These are phyloP conservation scores for Dunaliella sp. DNA, from an alignment of 139 green algal species.

Conservation along the genomic window DNA sequence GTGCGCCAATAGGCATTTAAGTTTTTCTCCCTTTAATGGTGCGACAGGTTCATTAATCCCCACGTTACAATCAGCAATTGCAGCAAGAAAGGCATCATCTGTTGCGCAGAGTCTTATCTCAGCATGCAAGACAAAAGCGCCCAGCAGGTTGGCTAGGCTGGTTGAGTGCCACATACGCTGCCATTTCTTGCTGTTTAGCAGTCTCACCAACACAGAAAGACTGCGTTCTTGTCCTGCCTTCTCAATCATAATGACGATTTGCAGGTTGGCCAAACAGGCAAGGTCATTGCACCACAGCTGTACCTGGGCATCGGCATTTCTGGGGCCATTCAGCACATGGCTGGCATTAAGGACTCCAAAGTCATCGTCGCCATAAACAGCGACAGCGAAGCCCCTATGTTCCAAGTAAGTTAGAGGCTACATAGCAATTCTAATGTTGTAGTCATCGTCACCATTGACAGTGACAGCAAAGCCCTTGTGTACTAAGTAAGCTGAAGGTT, in stretches of 20 bases:
- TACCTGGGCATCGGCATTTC: slow-evolving; percentile 94
- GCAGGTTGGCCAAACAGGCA: slow-evolving; percentile 95
- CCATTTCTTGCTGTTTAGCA: no score
- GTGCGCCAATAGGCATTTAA: no score
- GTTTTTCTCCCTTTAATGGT: no score
- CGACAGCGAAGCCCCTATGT: slow-evolving; percentile 85
- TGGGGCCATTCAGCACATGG: slow-evolving; percentile 94
- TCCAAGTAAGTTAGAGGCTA: slow-evolving; percentile 52
- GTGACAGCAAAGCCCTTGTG: slow-evolving; percentile 80
- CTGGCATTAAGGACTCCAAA: slow-evolving; percentile 87
- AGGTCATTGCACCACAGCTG: slow-evolving; percentile 91
- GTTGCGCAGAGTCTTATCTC: background rate
- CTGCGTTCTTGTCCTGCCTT: background rate
- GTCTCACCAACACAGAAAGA: no score
- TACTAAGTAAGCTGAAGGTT: slow-evolving; percentile 56
- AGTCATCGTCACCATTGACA: slow-evolving; percentile 93
- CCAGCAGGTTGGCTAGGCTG: background rate
- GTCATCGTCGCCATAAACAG: slow-evolving; percentile 93
- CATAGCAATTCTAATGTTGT: background rate
- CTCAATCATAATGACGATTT: background rate
- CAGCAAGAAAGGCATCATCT: background rate
- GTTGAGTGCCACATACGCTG: background rate
- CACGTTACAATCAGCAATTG: background rate
- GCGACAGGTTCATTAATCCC: no score
- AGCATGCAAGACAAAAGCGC: background rate